Base-by-base conservation (phyloP, 2,329 filamentous ascomycete species). In the Aureobasidium namibiae region DNA sequence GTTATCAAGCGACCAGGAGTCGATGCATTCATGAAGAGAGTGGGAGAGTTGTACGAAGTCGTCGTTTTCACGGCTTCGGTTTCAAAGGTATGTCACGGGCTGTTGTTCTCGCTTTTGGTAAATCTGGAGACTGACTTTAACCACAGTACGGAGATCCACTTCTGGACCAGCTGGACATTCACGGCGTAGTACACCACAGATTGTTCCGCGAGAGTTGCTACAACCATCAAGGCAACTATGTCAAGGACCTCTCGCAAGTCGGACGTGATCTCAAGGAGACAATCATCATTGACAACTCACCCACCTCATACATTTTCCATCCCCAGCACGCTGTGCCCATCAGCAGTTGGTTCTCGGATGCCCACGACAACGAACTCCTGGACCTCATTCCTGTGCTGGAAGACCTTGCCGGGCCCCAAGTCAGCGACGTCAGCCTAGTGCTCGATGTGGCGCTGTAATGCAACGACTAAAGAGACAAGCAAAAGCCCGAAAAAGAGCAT, bases 301-400 rank as follows among this genome's bases (percentile, higher is more conserved):
- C 94, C 2, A 99, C 94, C 4, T 97, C 92, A 13, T 99, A 99
- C 78, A 97, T 99, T 69, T 99, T 99, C 82, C 94, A 99, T 72
- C 94, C 94, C 24, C 92, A 99, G 78, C 94, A 99, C 73, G 94
- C 94, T 62, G 92, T 99, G 52, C 94, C 94, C 26, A 99, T 99
- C 77, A 96, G 92, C 82, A 97, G 92, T 80, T 99, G 94, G 94
- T 99, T 99, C 78, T 96, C 92, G 65, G 94, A 99, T 76, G 94
- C 94, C 63, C 94, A 99, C 75, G 94, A 99, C 78, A 99, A 99
- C 76, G 94, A 99, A 80, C 82, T 99, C 63, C 81, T 99, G 69
- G 94, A 99, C 73, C 80, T 99, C 68, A 97, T 99, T 73, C 94
- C 94, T 56, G 94, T 99, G 68, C 90, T 99, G 65, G 94, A 99